Evolutionary conservation across 2,329 filamentous ascomycete genomes (phyloP).

Genomic region (Didymella keratinophila): DNA sequence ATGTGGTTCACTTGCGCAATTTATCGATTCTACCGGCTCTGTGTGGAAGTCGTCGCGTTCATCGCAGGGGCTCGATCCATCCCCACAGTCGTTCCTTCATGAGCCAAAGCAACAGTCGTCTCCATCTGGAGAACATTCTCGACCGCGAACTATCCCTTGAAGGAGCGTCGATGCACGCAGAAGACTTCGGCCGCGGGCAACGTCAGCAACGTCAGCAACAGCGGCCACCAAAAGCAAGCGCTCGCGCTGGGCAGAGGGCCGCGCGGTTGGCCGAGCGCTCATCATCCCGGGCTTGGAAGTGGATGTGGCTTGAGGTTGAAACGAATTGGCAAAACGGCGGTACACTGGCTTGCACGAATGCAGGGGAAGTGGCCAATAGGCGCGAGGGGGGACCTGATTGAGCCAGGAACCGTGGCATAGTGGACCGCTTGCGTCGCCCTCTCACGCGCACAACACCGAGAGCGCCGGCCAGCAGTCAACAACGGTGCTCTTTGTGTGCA

Average conservation of each 20-base stretch:
- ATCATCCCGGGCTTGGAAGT: constrained; percentile 11
- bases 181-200: constrained; percentile 13
- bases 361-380: constrained; percentile 9
- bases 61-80: constrained; percentile 5
- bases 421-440: constrained; percentile 15
- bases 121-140: constrained; percentile 17
- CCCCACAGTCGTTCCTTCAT: constrained; percentile 9
- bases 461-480: not conserved
- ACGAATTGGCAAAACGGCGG: constrained; percentile 13
- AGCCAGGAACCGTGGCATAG: constrained; percentile 11
- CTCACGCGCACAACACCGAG: constrained; percentile 12
- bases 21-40: constrained; percentile 10
- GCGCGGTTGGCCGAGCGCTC: constrained; percentile 20
- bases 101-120: constrained; percentile 2
- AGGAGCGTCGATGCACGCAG: constrained; percentile 8
- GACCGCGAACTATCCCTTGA: constrained; percentile 15
- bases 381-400: not conserved
- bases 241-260: constrained; percentile 16
- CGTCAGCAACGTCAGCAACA: constrained; percentile 22
- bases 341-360: constrained; percentile 1
- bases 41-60: constrained; percentile 8
- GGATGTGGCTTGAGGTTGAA: constrained; percentile 21
- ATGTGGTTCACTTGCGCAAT: constrained; percentile 17
- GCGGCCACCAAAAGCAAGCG: constrained; percentile 18
- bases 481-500: constrained; percentile 7